Evolutionary conservation across 768 basidiomycete species (phyloP).

Genomic region (Agrocybe praecox): DNA sequence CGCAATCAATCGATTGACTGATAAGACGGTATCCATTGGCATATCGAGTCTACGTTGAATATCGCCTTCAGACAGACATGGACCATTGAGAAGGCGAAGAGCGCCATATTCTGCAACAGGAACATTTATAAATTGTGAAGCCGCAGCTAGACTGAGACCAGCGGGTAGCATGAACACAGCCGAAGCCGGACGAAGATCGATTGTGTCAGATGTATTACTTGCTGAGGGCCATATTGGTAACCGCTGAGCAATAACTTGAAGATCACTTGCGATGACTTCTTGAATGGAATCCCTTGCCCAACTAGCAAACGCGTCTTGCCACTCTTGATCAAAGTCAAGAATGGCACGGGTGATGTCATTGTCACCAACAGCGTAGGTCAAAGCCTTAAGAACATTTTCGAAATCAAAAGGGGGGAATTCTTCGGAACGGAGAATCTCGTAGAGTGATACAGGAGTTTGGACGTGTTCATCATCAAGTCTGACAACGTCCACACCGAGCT

Average conservation of each 20-base stretch:
- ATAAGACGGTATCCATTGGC: conserved; percentile 6
- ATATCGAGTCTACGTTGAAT: conserved; percentile 7
- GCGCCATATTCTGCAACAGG: conserved; percentile 13
- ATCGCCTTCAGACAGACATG: conserved; percentile 4
- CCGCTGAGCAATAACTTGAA: conserved; percentile 18
- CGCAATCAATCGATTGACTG: neutral
- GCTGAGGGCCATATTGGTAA: conserved; percentile 37
- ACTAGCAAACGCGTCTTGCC: conserved; percentile 24
- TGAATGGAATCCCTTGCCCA: conserved; percentile 30
- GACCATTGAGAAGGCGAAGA: conserved; percentile 9
- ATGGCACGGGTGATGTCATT: conserved; percentile 17
- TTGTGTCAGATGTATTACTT: conserved; percentile 6
- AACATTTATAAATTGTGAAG: conserved; percentile 16
- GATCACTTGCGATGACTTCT: conserved; percentile 6
- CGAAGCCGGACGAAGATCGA: conserved; percentile 15
- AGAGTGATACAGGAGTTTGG: conserved; percentile 16
- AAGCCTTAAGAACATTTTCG: conserved; percentile 19
- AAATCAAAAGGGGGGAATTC: conserved; percentile 15
- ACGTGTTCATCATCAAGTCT: conserved; percentile 16
- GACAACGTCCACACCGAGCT: conserved; percentile 16
- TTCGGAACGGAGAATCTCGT: conserved; percentile 12
- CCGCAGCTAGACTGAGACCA: conserved; percentile 4
- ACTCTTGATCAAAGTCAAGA: conserved; percentile 13
- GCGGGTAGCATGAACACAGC: conserved; percentile 17
- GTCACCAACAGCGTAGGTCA: conserved; percentile 7